phyloP scores from a whole-genome alignment of 345 rosid species.

The Gossypium arboreum region DNA sequence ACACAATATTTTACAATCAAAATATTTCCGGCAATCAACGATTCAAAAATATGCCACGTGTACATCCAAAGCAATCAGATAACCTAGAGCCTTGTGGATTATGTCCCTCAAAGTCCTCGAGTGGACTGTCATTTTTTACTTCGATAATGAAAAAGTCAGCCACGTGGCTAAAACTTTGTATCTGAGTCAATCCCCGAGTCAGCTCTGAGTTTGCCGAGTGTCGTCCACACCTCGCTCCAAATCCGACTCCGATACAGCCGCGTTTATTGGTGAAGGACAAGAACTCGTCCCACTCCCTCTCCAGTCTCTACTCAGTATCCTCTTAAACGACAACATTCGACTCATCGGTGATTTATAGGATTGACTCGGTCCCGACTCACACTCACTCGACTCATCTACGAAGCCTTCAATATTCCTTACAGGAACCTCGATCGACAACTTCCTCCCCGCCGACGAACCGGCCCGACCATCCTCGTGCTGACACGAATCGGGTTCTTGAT shows the following conservation, averaged over 20 bases:
- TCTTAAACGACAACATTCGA: slow-evolving; percentile 53
- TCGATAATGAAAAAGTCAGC: background rate
- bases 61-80: background rate
- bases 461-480: slow-evolving; percentile 22
- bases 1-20: background rate
- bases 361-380: slow-evolving; percentile 28
- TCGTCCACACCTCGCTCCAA: slow-evolving; percentile 38
- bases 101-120: background rate
- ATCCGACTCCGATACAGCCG: slow-evolving; percentile 32
- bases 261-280: slow-evolving; percentile 24
- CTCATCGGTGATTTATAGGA: slow-evolving; percentile 54
- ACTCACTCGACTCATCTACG: slow-evolving; percentile 17
- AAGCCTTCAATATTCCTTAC: slow-evolving; percentile 29
- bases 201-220: slow-evolving; percentile 15
- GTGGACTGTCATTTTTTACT: background rate
- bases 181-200: background rate
- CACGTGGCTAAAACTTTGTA: background rate
- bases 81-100: background rate
- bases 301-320: slow-evolving; percentile 50
- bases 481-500: slow-evolving; percentile 31
- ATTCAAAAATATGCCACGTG: slow-evolving; percentile 2
- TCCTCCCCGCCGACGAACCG: slow-evolving; percentile 30
- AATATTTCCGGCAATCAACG: background rate
- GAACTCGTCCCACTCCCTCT: slow-evolving; percentile 22
- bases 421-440: slow-evolving; percentile 43